A percentile compares a stretch with the other conserved stretches of the same genome.
Evolutionary conservation across 768 basidiomycete genomes (phyloP).

Genomic region (Auriscalpium orientale): DNA sequence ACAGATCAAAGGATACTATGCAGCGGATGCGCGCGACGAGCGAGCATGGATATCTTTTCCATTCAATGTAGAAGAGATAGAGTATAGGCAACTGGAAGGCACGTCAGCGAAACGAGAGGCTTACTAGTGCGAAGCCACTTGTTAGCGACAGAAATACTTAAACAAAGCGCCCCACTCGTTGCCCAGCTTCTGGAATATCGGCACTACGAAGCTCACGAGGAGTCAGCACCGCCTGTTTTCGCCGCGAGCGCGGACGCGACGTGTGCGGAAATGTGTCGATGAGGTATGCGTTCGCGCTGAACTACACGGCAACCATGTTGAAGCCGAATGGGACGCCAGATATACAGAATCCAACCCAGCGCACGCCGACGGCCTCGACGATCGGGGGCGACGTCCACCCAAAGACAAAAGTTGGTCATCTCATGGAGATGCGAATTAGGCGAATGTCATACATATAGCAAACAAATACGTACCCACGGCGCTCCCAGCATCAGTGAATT

Average conservation of each 20-base stretch:
- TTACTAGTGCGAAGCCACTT: conserved; percentile 8
- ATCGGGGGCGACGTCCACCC: conserved; percentile 33
- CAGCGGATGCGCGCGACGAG: conserved; percentile 25
- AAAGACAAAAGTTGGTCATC: conserved; percentile 27
- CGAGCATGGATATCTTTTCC: conserved; percentile 29
- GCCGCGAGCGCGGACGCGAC: conserved; percentile 43
- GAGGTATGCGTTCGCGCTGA: conserved; percentile 34
- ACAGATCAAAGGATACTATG: too few relatives aligned
- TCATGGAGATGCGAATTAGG: neutral
- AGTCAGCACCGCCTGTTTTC: conserved; percentile 20
- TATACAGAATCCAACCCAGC: too few relatives aligned
- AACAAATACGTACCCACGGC: conserved; percentile 29
- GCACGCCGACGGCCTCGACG: too few relatives aligned
- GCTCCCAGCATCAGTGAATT: conserved; percentile 32
- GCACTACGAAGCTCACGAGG: conserved; percentile 8
- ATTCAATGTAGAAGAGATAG: conserved; percentile 34
- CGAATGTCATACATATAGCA: conserved; percentile 15
- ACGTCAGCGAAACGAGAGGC: neutral
- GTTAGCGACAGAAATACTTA: conserved; percentile 29
- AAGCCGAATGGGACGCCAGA: too few relatives aligned
- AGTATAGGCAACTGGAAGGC: conserved; percentile 19
- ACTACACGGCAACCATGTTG: too few relatives aligned
- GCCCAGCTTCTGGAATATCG: conserved; percentile 34
- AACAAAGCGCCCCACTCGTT: conserved; percentile 31
- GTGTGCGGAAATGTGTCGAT: conserved; percentile 56